Percentiles rank a stretch among this genome's conserved stretches.
Conservation (phyloP, 352 stramenopile genomes). For the Globisporangium acanthophoron region DNA sequence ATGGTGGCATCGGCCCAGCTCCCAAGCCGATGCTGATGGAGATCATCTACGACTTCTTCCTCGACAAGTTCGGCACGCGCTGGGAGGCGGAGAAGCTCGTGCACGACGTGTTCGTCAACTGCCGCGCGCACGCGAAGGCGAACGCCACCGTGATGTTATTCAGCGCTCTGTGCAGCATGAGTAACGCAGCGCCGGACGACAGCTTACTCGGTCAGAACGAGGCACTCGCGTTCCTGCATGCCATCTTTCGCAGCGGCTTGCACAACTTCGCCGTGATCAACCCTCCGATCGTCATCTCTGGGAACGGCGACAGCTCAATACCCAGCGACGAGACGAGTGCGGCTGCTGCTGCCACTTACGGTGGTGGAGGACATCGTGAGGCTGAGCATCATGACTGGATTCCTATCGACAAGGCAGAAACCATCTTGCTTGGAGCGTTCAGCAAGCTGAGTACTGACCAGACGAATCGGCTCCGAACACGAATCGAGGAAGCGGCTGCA, state of each 20-base stretch:
- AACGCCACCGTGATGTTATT: slow-evolving; percentile 56
- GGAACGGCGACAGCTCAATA: neutral
- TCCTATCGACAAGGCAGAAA: slow-evolving; percentile 24
- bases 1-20: slow-evolving; percentile 51
- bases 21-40: slow-evolving; percentile 64
- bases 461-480: slow-evolving; percentile 29
- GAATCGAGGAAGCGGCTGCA: slow-evolving; percentile 25
- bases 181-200: slow-evolving; percentile 47
- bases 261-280: slow-evolving; percentile 53
- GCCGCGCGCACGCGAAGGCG: slow-evolving; percentile 32
- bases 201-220: slow-evolving; percentile 65
- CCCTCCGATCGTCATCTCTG: slow-evolving; percentile 5
- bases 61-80: slow-evolving; percentile 59
- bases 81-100: slow-evolving; percentile 76
- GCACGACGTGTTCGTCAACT: slow-evolving; percentile 80
- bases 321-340: neutral
- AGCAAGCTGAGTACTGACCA: slow-evolving; percentile 40
- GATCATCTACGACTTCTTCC: slow-evolving; percentile 72
- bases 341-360: neutral
- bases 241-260: slow-evolving; percentile 50
- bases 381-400: slow-evolving; percentile 27
- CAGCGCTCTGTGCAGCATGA: slow-evolving; percentile 67
- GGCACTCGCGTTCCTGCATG: slow-evolving; percentile 51
- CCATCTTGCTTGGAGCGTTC: slow-evolving; percentile 49
- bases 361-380: neutral